phyloP scores from a whole-genome alignment of 495 filamentous ascomycete species.

The Penicillium robsamsonii region DNA sequence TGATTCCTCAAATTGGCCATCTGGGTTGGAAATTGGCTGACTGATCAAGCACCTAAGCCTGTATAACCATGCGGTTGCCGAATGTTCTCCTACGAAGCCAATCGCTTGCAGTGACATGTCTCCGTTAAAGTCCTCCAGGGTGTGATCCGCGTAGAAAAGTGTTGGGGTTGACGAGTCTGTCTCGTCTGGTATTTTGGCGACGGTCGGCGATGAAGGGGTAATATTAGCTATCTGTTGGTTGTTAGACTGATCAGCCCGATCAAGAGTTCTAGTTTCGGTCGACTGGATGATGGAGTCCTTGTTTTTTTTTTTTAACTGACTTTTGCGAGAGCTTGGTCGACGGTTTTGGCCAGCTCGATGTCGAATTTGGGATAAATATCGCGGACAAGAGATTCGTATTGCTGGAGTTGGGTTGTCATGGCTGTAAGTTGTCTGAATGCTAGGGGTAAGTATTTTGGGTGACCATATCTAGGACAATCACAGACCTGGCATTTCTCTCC shows the following conservation, averaged over 20 bases:
- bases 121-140: conserved; percentile 55
- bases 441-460: conserved; percentile 23
- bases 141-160: conserved; percentile 7
- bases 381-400: conserved; percentile 31
- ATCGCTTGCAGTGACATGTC: conserved; percentile 44
- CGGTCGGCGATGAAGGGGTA: conserved; percentile 7
- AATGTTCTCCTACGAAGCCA: conserved; percentile 60
- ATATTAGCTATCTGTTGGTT: neutral
- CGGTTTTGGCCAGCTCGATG: conserved; percentile 20
- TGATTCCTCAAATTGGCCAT: conserved; percentile 17
- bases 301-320: neutral
- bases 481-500: conserved; percentile 7
- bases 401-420: conserved; percentile 7
- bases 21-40: neutral
- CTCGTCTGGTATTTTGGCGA: neutral
- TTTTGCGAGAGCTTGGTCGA: conserved; percentile 29
- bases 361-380: conserved; percentile 33
- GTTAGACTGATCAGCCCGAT: neutral
- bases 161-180: conserved; percentile 25
- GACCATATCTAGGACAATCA: neutral
- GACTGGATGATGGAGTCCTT: neutral
- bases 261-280: neutral
- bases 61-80: conserved; percentile 57
- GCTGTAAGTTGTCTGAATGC: conserved; percentile 24
- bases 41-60: conserved; percentile 29